Percentiles rank a stretch among this genome's conserved stretches.
phyloP scores from a whole-genome alignment of 768 basidiomycete genomes.

The Candolleomyces eurysporus region DNA sequence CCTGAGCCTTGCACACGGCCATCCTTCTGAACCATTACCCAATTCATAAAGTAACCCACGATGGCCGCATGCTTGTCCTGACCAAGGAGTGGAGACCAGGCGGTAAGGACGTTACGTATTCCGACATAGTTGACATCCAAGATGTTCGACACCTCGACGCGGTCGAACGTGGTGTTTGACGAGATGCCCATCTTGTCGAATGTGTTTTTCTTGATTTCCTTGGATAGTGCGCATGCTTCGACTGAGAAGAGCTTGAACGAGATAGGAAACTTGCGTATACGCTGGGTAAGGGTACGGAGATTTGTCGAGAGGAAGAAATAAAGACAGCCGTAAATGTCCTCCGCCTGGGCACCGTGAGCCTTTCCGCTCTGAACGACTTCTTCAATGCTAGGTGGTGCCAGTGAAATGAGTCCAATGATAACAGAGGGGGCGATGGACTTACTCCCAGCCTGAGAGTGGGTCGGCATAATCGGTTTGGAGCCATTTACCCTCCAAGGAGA shows the following conservation, averaged over 20 bases:
- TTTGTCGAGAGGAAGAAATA: constrained; percentile 44
- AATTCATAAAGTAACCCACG: constrained; percentile 43
- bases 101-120: constrained; percentile 25
- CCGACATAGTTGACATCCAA: constrained; percentile 43
- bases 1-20: constrained; percentile 7
- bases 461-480: constrained; percentile 37
- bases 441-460: constrained; percentile 46
- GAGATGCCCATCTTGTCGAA: constrained; percentile 19
- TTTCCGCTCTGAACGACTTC: constrained; percentile 32
- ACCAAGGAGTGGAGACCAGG: constrained; percentile 38
- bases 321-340: constrained; percentile 50
- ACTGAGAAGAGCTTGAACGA: constrained; percentile 27
- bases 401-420: not conserved
- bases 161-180: constrained; percentile 33
- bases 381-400: constrained; percentile 22
- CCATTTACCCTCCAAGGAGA: constrained; percentile 35
- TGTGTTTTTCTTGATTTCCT: constrained; percentile 16
- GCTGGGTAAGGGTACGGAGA: constrained; percentile 33
- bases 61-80: constrained; percentile 26
- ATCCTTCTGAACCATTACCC: constrained; percentile 20
- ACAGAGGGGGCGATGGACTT: constrained; percentile 11
- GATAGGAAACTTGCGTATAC: constrained; percentile 31
- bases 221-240: constrained; percentile 33
- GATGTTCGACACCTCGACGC: constrained; percentile 50
- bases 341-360: constrained; percentile 33